phyloP scores from a whole-genome alignment of 768 basidiomycete genomes.

The Suillus variegatus region DNA sequence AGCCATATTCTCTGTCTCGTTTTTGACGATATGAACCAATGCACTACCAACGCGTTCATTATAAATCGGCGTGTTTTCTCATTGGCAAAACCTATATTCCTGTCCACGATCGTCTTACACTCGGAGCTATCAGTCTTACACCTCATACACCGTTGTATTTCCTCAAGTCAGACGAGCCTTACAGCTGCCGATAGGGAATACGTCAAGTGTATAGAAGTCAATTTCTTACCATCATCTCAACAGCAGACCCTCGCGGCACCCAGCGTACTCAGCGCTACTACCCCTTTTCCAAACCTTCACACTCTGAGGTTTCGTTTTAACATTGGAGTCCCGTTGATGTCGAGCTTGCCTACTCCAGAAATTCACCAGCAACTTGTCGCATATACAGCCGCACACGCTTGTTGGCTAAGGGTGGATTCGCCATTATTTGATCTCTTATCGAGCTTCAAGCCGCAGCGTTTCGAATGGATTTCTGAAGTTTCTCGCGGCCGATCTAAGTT shows the following conservation, averaged over 20 bases:
- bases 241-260: neutral
- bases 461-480: slow-evolving; percentile 7
- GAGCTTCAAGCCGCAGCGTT: slow-evolving; percentile 1
- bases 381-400: too few species aligned
- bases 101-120: slow-evolving; percentile 7
- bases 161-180: neutral
- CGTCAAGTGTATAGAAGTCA: slow-evolving; percentile 7
- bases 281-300: slow-evolving; percentile 5
- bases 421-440: slow-evolving; percentile 10
- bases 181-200: neutral
- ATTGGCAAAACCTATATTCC: slow-evolving; percentile 6
- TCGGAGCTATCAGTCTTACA: slow-evolving; percentile 8
- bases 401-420: slow-evolving; percentile 7
- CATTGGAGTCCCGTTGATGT: neutral
- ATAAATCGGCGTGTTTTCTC: slow-evolving; percentile 4
- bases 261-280: neutral
- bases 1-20: slow-evolving; percentile 3
- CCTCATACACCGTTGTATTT: slow-evolving; percentile 5
- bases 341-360: neutral
- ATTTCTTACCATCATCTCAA: slow-evolving; percentile 8
- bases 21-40: neutral
- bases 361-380: neutral
- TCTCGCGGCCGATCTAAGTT: neutral
- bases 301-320: slow-evolving; percentile 8
- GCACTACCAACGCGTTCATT: neutral